Percentiles rank a stretch among this genome's conserved stretches.
These are phyloP conservation scores for Quercus aquifolioides DNA, from an alignment of 306 rosid species.

Conservation along the genomic window DNA sequence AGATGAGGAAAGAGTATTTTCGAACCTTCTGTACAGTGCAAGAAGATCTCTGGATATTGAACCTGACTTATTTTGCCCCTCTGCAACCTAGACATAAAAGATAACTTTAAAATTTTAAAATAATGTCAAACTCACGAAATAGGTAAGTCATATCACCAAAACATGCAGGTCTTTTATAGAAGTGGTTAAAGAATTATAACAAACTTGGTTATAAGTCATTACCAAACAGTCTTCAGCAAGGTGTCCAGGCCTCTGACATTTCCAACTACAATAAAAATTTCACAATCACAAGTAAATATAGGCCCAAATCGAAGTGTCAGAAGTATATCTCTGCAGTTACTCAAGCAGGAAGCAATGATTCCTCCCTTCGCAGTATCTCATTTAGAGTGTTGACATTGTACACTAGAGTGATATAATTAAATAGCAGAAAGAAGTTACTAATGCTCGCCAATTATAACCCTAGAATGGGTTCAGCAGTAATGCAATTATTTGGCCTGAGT, in stretches of 20 bases:
- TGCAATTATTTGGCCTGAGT: conserved; percentile 11
- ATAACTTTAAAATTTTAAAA: not conserved
- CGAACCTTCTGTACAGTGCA: conserved; percentile 65
- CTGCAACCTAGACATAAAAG: conserved; percentile 31
- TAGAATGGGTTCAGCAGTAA: conserved; percentile 8
- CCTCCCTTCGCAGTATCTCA: not conserved
- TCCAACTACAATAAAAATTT: conserved; percentile 60
- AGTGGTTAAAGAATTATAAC: conserved; percentile 12
- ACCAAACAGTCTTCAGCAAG: conserved; percentile 84
- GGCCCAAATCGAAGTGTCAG: conserved; percentile 16
- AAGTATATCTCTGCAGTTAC: not conserved
- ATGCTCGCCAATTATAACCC: not conserved
- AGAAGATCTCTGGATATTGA: conserved; percentile 61
- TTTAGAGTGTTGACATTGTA: conserved; percentile 1
- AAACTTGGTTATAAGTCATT: conserved; percentile 45
- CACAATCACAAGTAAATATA: conserved; percentile 19
- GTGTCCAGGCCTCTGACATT: conserved; percentile 84
- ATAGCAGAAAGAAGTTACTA: conserved; percentile 15
- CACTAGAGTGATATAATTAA: not conserved
- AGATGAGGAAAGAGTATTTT: not conserved
- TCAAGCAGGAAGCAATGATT: conserved; percentile 8
- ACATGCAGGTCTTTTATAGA: not conserved
- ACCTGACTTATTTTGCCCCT: conserved; percentile 36
- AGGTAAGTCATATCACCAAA: not conserved
- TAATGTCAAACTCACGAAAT: not conserved